Base-by-base conservation (phyloP, 1,284 basidiomycete species). In the Rhodotorula mucilaginosa region DNA sequence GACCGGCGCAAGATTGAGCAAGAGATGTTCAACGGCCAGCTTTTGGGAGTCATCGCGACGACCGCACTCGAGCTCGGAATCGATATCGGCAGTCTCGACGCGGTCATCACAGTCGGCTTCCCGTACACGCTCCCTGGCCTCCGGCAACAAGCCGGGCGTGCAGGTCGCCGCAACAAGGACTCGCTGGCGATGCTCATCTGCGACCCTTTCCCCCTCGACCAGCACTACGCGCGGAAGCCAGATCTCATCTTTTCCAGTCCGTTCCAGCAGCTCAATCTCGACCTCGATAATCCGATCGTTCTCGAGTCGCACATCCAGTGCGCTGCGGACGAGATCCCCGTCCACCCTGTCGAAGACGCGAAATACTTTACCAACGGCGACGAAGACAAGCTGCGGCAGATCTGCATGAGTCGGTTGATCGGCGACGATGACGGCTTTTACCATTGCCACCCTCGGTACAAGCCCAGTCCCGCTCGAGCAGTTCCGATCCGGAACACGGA, bases 41-140 rank as follows among this genome's bases (percentile, higher is more conserved):
- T 94, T 18, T 85, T 95, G 0, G 82, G 93, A 10, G 90, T 96
- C 59, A 85, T 96, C n/a, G 91, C 92, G 0, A 96, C 93, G 0
- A 93, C 92, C 72, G 93, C 93, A 0, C 85, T 96, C 19, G 93
- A 96, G 80, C 86, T 96, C 1, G 93, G 93, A 49, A 90, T 96
- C 46, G 93, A 96, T 78, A 95, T 96, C 58, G 93, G 92, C 21
- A 87, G 86, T 29, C 82, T 96, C 47, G 93, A 96, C 79, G 91
- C 90, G 1, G 93, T 96, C 48, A 87, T 96, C 70, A 91, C 93
- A 87, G 86, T 94, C 29, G 92, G 92, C 1, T 93, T 95, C 79
- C 93, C 93, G 0, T 86, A 88, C 67, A 88, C 31, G 47, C 65
- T 65, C 48, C 66, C 70, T 49, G 68, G 70, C 3, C 70, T 69